Evolutionary conservation across 106 monocot genomes (phyloP).

Genomic region (Allium fistulosum): DNA sequence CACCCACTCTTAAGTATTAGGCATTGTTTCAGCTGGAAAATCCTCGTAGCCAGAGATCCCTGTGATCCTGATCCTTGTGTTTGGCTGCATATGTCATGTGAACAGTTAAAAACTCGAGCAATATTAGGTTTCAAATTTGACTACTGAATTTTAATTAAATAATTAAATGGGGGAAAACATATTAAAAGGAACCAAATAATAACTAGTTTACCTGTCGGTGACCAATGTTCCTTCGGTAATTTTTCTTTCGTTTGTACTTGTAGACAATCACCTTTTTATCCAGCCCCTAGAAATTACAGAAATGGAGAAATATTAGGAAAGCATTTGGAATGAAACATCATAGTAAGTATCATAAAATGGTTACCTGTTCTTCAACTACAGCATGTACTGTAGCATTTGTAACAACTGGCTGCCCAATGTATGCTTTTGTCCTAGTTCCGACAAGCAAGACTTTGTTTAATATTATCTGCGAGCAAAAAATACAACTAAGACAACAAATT

Average conservation of each 20-base stretch:
- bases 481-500: neutral
- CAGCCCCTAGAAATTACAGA: constrained; percentile 46
- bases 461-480: constrained; percentile 47
- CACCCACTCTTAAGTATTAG: constrained; percentile 12
- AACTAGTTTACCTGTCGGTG: constrained; percentile 74
- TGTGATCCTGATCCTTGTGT: constrained; percentile 73
- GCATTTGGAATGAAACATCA: neutral
- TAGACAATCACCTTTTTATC: constrained; percentile 83
- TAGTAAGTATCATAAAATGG: neutral
- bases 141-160: neutral
- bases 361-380: constrained; percentile 94
- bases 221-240: constrained; percentile 87
- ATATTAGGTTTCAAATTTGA: neutral
- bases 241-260: constrained; percentile 95
- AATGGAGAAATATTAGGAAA: constrained; percentile 2
- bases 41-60: constrained; percentile 89
- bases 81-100: constrained; percentile 50
- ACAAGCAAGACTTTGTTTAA: constrained; percentile 95
- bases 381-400: constrained; percentile 95
- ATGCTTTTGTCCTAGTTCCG: constrained; percentile 63
- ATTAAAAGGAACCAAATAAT: neutral
- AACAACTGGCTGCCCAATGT: constrained; percentile 89
- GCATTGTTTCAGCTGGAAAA: constrained; percentile 65
- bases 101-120: neutral
- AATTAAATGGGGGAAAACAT: neutral